phyloP scores from a whole-genome alignment of 352 stramenopile species.

The Phytophthora quininea region DNA sequence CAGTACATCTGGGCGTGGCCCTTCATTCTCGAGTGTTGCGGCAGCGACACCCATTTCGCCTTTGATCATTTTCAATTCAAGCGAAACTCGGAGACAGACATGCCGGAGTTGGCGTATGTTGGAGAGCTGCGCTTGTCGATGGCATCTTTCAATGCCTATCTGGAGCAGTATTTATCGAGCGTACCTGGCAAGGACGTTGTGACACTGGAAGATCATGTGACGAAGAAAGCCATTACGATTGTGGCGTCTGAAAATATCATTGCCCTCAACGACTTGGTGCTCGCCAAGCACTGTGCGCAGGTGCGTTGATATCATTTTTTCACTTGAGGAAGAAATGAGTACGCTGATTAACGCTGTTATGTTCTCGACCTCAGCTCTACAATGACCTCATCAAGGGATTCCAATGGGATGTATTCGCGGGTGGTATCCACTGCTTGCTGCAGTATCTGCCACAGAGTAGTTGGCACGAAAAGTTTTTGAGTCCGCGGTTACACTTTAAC shows the following conservation, averaged over 20 bases:
- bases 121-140: constrained; percentile 75
- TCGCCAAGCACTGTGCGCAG: constrained; percentile 74
- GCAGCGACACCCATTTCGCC: constrained; percentile 66
- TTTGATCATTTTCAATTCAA: constrained; percentile 86
- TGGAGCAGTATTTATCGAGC: constrained; percentile 76
- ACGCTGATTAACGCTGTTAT: neutral
- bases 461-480: constrained; percentile 67
- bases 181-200: constrained; percentile 62
- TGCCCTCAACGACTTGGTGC: constrained; percentile 67
- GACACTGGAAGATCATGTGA: constrained; percentile 69
- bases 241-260: constrained; percentile 79
- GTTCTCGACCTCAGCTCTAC: constrained; percentile 48
- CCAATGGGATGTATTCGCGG: constrained; percentile 85
- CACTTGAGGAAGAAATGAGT: neutral
- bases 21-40: constrained; percentile 81
- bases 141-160: constrained; percentile 75
- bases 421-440: constrained; percentile 81
- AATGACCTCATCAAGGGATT: constrained; percentile 85
- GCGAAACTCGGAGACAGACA: constrained; percentile 45
- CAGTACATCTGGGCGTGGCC: constrained; percentile 85
- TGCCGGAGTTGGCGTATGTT: constrained; percentile 70
- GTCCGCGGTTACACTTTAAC: constrained; percentile 77
- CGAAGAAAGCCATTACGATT: constrained; percentile 72
- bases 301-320: constrained; percentile 24
- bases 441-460: constrained; percentile 77